phyloP scores from a whole-genome alignment of 495 filamentous ascomycete species.

The Tuber umbilicatum region DNA sequence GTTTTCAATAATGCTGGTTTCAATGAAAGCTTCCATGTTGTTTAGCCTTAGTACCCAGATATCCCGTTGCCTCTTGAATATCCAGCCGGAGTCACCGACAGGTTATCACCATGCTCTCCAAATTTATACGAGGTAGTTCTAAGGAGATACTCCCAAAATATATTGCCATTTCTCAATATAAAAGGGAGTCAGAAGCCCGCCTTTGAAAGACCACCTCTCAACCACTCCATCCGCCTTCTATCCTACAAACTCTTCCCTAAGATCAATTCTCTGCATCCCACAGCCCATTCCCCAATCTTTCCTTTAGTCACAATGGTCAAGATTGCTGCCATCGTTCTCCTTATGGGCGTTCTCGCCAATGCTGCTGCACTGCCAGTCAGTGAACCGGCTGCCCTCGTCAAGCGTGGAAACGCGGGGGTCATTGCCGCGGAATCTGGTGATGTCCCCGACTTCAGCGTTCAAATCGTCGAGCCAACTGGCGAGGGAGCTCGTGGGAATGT shows the following conservation, averaged over 20 bases:
- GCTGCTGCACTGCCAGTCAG: constrained; percentile 10
- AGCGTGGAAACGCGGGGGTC: not conserved
- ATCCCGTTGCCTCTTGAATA: not conserved
- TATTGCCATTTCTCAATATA: not conserved
- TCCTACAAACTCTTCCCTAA: not conserved
- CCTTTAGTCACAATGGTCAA: not conserved
- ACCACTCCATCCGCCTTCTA: not conserved
- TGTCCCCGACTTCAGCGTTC: constrained; percentile 9
- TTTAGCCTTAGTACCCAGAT: not conserved
- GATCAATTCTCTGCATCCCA: too few species aligned
- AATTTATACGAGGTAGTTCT: not conserved
- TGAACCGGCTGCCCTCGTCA: constrained; percentile 5
- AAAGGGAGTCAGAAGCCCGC: not conserved
- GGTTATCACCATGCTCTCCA: not conserved
- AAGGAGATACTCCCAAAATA: not conserved
- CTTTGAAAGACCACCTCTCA: not conserved
- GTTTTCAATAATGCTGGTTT: not conserved
- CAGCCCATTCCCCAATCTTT: not conserved
- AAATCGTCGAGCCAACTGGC: constrained; percentile 7
- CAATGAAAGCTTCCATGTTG: not conserved
- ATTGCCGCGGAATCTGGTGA: not conserved
- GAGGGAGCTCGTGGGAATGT: constrained; percentile 21
- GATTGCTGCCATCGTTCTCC: constrained; percentile 8
- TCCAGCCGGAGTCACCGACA: not conserved
- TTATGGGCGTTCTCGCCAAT: constrained; percentile 8